Conservation (phyloP, 768 basidiomycete genomes). For the Termitomyces titanicus region DNA sequence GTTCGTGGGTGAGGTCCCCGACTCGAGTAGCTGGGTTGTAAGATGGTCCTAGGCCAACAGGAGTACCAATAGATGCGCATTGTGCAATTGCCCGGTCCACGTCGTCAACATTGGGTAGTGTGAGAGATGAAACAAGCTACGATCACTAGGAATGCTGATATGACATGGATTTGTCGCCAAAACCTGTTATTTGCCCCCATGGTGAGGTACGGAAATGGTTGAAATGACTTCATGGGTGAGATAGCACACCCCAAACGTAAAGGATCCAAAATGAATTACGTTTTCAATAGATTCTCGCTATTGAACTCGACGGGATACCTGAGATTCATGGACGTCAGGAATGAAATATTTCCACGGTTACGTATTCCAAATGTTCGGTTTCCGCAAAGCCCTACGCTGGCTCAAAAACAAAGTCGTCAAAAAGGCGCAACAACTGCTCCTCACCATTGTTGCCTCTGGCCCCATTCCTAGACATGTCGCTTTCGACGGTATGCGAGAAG, state of each 20-base stretch:
- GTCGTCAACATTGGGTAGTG: background rate
- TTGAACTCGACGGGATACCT: too few species aligned
- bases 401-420: slow-evolving; percentile 11
- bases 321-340: too few species aligned
- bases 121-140: background rate
- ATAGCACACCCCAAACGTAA: background rate
- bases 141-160: background rate
- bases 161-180: background rate
- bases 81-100: background rate
- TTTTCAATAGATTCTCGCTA: background rate
- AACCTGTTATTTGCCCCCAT: background rate
- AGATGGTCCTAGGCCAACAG: slow-evolving; percentile 10
- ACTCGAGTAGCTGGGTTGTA: slow-evolving; percentile 6
- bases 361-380: slow-evolving; percentile 6
- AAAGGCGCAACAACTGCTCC: slow-evolving; percentile 8
- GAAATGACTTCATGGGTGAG: slow-evolving; percentile 6
- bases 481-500: slow-evolving; percentile 85
- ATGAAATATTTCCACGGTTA: slow-evolving; percentile 14
- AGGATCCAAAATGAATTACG: background rate
- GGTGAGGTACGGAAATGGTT: background rate
- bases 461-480: slow-evolving; percentile 89
- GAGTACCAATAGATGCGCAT: slow-evolving; percentile 9
- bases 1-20: slow-evolving; percentile 56
- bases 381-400: slow-evolving; percentile 15
- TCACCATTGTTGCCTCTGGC: slow-evolving; percentile 62